Conservation (phyloP, 768 basidiomycete genomes). For the Xerocomellus dryophilus region DNA sequence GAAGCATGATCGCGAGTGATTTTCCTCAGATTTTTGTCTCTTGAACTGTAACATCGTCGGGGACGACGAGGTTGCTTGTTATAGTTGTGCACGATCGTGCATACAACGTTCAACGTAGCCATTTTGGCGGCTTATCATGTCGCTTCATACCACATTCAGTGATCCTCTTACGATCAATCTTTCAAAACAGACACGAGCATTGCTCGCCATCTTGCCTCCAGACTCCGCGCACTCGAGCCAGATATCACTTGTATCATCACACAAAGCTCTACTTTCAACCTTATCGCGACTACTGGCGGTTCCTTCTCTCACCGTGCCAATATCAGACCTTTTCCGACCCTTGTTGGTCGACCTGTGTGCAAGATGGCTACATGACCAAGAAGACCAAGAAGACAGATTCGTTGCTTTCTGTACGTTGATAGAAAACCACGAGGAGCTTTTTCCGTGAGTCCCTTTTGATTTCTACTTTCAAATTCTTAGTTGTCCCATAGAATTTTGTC, state of each 20-base stretch:
- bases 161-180: constrained; percentile 64
- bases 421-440: constrained; percentile 69
- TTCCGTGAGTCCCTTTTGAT: constrained; percentile 48
- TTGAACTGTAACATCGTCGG: not conserved
- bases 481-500: constrained; percentile 49
- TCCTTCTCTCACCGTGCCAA: constrained; percentile 58
- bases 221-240: constrained; percentile 38
- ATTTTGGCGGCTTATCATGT: constrained; percentile 8
- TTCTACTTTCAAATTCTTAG: constrained; percentile 2
- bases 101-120: not conserved
- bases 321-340: constrained; percentile 72
- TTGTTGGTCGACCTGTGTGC: constrained; percentile 77
- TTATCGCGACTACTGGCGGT: constrained; percentile 60
- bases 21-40: constrained; percentile 1
- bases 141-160: constrained; percentile 23
- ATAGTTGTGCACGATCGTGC: not conserved
- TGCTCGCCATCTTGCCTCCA: constrained; percentile 45
- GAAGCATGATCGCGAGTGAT: not conserved
- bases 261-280: constrained; percentile 43
- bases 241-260: constrained; percentile 40
- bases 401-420: constrained; percentile 61
- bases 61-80: not conserved
- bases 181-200: constrained; percentile 45
- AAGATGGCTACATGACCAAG: constrained; percentile 66
- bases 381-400: constrained; percentile 49